Percentiles rank a stretch among this genome's conserved stretches.
Evolutionary conservation across 2,329 filamentous ascomycete species (phyloP).

Genomic region (Fusarium marasasianum): DNA sequence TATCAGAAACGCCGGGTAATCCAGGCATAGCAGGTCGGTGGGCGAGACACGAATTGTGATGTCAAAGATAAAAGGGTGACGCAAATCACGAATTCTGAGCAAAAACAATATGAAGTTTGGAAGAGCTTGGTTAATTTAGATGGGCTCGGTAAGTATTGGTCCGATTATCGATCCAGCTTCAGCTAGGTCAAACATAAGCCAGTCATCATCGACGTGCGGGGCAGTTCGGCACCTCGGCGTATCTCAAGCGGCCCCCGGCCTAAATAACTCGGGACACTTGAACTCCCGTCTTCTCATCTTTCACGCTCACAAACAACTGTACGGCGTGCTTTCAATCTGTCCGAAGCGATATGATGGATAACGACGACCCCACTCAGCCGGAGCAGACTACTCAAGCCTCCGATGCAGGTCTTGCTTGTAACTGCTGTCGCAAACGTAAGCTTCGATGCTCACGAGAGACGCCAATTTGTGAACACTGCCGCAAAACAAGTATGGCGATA

Average conservation of each 20-base stretch:
- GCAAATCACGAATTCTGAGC: fast-evolving
- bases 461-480: conserved; percentile 28
- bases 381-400: not conserved
- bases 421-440: conserved; percentile 31
- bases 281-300: not conserved
- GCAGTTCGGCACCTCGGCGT: not conserved
- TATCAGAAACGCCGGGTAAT: conserved; percentile 52
- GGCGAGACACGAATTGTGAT: not conserved
- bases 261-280: not conserved
- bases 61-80: not conserved
- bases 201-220: not conserved
- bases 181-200: not conserved
- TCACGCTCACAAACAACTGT: not conserved
- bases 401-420: conserved; percentile 19
- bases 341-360: not conserved
- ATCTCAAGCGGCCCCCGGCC: not conserved
- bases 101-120: not conserved
- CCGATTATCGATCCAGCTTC: not conserved
- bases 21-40: conserved; percentile 44
- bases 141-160: not conserved
- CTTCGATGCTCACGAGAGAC: conserved; percentile 31
- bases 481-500: conserved; percentile 5
- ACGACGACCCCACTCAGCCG: not conserved
- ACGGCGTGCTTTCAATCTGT: not conserved
- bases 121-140: not conserved